These are phyloP conservation scores for Fusarium irregulare DNA, from an alignment of 2,329 filamentous ascomycete genomes.

Conservation along the genomic window DNA sequence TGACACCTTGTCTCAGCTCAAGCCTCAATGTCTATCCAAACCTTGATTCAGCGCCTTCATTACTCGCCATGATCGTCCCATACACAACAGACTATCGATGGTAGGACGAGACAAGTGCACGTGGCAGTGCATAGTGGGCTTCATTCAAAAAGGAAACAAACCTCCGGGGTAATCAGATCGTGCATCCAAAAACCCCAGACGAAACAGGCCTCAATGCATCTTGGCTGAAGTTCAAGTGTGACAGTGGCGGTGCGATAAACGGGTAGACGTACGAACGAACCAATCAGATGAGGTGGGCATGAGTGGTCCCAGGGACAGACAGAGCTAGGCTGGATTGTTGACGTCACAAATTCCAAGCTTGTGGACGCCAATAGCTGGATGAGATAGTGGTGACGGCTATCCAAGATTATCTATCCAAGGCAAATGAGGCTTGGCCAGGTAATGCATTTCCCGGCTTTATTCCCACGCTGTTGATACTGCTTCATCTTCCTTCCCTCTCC, in stretches of 20 bases:
- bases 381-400: constrained; percentile 29
- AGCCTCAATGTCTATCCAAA: neutral
- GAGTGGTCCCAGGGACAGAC: constrained; percentile 26
- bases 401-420: constrained; percentile 1
- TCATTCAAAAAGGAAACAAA: constrained; percentile 5
- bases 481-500: neutral
- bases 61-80: neutral
- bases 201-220: neutral
- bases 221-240: constrained; percentile 19
- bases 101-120: neutral
- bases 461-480: constrained; percentile 1
- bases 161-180: neutral
- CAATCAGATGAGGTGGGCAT: constrained; percentile 26
- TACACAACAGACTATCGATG: neutral
- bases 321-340: constrained; percentile 21
- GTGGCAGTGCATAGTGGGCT: constrained; percentile 6
- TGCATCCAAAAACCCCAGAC: neutral
- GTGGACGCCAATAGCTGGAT: constrained; percentile 14
- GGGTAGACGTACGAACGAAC: neutral
- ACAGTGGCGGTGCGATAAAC: constrained; percentile 4
- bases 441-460: constrained; percentile 23
- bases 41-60: neutral
- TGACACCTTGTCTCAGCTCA: too few species aligned
- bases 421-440: neutral
- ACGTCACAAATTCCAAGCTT: constrained; percentile 28